Percentiles rank a stretch among this genome's conserved stretches.
These are phyloP conservation scores for Hanseniaspora thailandica DNA, from an alignment of 805 yeast genomes.

Conservation along the genomic window DNA sequence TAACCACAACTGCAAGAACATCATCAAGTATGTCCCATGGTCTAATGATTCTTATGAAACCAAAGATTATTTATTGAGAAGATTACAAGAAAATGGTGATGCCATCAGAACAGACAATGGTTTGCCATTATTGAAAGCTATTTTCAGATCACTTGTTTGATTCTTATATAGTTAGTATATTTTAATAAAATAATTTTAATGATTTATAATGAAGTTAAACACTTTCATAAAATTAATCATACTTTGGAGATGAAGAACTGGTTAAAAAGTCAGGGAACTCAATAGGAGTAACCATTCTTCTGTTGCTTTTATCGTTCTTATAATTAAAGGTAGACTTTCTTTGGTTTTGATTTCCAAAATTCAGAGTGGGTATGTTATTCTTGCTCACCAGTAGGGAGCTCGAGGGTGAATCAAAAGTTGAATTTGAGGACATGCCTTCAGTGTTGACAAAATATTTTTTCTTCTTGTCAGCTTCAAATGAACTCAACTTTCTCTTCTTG, in stretches of 20 bases:
- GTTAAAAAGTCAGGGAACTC: not conserved
- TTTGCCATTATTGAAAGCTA: constrained; percentile 55
- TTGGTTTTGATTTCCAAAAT: not conserved
- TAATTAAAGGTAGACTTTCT: constrained; percentile 10
- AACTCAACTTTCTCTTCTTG: constrained; percentile 19
- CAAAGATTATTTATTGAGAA: constrained; percentile 74
- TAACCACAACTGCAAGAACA: constrained; percentile 54
- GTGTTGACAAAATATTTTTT: not conserved
- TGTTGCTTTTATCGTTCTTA: not conserved
- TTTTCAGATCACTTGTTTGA: constrained; percentile 22
- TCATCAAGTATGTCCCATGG: constrained; percentile 94
- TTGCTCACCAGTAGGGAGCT: not conserved
- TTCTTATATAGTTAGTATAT: not conserved
- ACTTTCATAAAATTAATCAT: not conserved
- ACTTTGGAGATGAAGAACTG: not conserved
- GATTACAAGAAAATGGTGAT: constrained; percentile 92
- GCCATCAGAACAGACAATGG: constrained; percentile 80
- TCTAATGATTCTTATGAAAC: constrained; percentile 84
- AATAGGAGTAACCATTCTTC: not conserved
- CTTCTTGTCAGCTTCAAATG: constrained; percentile 19
- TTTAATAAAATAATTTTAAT: not conserved
- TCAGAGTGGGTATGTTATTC: constrained; percentile 1
- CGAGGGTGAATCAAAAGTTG: constrained; percentile 12
- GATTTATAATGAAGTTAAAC: not conserved
- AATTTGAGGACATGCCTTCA: not conserved